Base-by-base conservation (phyloP, 768 basidiomycete species). In the Crucibulum laeve region DNA sequence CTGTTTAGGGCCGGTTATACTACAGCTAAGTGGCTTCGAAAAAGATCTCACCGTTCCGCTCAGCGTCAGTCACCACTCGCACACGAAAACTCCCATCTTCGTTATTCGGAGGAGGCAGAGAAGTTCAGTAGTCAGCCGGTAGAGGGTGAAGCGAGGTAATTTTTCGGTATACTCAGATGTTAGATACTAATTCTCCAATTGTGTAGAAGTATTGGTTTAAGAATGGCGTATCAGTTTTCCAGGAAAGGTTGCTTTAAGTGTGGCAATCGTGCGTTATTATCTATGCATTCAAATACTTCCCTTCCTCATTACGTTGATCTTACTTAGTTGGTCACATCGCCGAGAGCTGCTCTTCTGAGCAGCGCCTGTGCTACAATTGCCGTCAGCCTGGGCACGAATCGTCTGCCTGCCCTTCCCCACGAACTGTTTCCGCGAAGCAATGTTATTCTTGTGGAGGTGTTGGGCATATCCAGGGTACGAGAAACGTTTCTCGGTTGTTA, bases 331-430 rank as follows among this genome's bases (percentile, higher is more conserved):
- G 91, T 38, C 91, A 95, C 63, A 88, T 94, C 57, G 91, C 91
- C 56, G 90, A 91, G 73, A 87, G 85, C 56, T 95, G 91, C 61
- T 77, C 89, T 36, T 89, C 88, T 50, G 87, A 87, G 56, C 81
- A 88, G 62, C 81, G 90, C 55, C 78, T 95, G 47, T 95, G 92
- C 69, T 95, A 92, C 70, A 95, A 94, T 61, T 95, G 92, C 63
- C 83, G 89, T 52, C 87, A 92, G 61, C 87, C 91, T n/a, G 92
- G 92, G 30, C 92, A 94, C 55, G 91, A 94, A 64, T 91, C 87
- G 15, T 84, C 87, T 43, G 81, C 86, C 43, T 94, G 92, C 61
- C 86, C 90, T 30, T 80, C 81, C 52, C 91, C 91, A 28, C 79
- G 89, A 49, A 84, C 81, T 30, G 85, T 84, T 35, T 77, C 87